Base-by-base conservation (phyloP, 2,329 filamentous ascomycete species). In the Zasmidium citrigriseum region DNA sequence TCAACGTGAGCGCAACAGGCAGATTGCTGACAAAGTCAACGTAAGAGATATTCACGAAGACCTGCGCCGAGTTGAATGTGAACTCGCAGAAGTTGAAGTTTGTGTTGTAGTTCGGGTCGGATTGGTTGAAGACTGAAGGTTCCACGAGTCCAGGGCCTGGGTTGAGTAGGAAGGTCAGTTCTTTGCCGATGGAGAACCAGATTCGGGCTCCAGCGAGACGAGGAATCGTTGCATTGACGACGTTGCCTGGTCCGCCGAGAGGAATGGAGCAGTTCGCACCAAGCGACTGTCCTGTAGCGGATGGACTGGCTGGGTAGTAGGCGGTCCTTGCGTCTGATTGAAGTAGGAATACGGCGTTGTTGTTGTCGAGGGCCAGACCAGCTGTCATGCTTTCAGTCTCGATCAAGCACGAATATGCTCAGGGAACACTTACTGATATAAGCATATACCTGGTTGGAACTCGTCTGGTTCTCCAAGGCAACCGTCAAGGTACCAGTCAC, bases 401-500 rank as follows among this genome's bases (percentile, higher is more conserved):
- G 2, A 24, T 7, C 20, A 47, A 47, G 4, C 12, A 47, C 20
- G 22, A 22, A 16, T 47, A 14, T 18, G 20, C 10, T n/a, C 12
- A 20, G 14, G 49, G 46, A n/a, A 10, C 7, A 61, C 67, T 49
- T 46, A 70, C 68, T 92, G 68, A 95, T 82, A 71, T 75, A 75
- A 10, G 72, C 72, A 55, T 68, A 75, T 41, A 73, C 70, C 7
- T 67, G 61, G 51, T 57, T 63, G 1, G 71, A 72, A 52, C 59
- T 69, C 16, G 70, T 72, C 21, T 70, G 63, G 59, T 75, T 75
- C 46, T 66, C 64, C 2, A 75, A 60, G 11, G 61, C 60, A 27
- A 75, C 66, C 50, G 67, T 65, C 23, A 75, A 52, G 20, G 68
- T 69, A 25, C 68, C 64, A 45, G 58, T 65, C 22, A 59, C 60